Percentiles rank a stretch among this genome's conserved stretches.
Conservation (phyloP, 192 early-diverging fungal species). For the Diversispora epigaea region DNA sequence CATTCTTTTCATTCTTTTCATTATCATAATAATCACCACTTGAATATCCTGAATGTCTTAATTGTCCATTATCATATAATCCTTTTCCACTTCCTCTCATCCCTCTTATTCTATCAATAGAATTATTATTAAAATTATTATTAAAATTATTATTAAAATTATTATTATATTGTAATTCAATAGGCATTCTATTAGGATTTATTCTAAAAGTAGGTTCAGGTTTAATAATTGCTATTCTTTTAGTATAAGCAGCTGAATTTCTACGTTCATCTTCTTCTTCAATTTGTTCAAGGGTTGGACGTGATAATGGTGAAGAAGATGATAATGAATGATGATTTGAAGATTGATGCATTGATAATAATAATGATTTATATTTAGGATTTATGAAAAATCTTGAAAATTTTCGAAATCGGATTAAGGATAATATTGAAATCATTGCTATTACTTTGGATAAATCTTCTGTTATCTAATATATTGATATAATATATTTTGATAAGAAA, state of each 20-base stretch:
- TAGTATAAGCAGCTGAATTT: conserved; percentile 19
- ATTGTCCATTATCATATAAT: too few species aligned
- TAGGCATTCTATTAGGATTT: neutral
- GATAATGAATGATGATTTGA: too few species aligned
- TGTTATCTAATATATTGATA: neutral
- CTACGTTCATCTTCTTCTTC: conserved; percentile 13
- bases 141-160: too few species aligned
- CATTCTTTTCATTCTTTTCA: too few species aligned
- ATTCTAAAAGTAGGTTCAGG: conserved; percentile 1
- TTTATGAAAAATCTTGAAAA: conserved; percentile 1
- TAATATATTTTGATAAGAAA: neutral
- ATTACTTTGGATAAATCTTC: neutral
- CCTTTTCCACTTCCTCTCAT: too few species aligned
- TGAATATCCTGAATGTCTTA: too few species aligned
- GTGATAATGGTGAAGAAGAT: neutral
- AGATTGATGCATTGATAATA: neutral
- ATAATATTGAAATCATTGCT: conserved; percentile 5
- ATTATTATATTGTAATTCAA: neutral
- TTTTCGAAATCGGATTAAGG: neutral
- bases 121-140: too few species aligned
- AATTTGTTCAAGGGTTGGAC: neutral
- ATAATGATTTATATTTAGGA: neutral
- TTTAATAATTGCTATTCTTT: neutral
- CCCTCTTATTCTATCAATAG: too few species aligned
- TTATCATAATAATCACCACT: too few species aligned